A percentile compares a stretch with the other conserved stretches of the same genome.
Evolutionary conservation across 176 grass and related monocot species (phyloP).

Genomic region (Poa annua): DNA sequence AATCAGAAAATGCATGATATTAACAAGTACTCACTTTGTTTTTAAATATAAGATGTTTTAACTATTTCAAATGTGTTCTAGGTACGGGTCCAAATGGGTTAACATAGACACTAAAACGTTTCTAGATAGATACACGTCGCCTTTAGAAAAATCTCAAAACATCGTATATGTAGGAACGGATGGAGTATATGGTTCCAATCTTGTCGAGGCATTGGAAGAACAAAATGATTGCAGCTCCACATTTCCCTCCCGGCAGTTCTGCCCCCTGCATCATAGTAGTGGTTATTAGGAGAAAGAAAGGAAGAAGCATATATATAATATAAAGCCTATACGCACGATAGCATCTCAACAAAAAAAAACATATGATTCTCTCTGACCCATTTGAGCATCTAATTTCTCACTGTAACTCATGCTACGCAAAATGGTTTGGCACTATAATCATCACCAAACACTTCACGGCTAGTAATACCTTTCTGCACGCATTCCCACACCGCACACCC

Average conservation of each 20-base stretch:
- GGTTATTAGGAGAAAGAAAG: conserved; percentile 29
- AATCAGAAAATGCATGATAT: background rate
- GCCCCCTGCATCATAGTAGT: conserved; percentile 30
- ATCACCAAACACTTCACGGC: background rate
- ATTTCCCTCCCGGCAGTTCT: conserved; percentile 5
- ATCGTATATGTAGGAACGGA: no score
- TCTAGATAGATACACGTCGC: no score
- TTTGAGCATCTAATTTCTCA: no score
- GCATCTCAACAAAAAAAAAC: conserved; percentile 2
- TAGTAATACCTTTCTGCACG: conserved; percentile 42
- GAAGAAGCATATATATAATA: conserved; percentile 23
- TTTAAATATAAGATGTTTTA: no score
- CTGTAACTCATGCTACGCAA: no score
- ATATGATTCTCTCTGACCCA: no score
- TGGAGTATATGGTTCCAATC: background rate
- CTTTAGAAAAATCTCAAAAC: no score
- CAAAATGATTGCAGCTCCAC: conserved; percentile 29
- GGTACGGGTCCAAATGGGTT: no score
- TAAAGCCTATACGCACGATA: conserved; percentile 33
- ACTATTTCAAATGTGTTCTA: no score
- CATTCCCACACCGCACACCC: conserved; percentile 51
- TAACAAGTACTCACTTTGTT: background rate
- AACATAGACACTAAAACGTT: no score
- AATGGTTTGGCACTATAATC: background rate
- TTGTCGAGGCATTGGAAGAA: conserved; percentile 14